These are phyloP conservation scores for Penicillium malachiteum DNA, from an alignment of 495 filamentous ascomycete species.

Conservation along the genomic window DNA sequence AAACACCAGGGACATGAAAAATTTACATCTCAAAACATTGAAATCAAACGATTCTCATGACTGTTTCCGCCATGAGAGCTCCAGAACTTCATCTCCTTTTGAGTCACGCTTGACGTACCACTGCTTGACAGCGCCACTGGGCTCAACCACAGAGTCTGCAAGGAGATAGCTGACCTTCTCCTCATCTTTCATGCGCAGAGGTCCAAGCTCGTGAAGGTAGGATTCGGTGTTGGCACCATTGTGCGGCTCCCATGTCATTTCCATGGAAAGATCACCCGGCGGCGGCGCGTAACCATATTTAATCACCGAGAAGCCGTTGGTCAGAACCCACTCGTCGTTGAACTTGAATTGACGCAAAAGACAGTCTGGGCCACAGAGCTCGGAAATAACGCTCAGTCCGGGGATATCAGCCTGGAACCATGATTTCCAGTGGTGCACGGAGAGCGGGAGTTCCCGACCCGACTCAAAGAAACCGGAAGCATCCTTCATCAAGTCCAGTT, in stretches of 20 bases:
- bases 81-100: conserved; percentile 37
- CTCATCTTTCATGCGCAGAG: conserved; percentile 39
- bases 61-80: conserved; percentile 42
- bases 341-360: conserved; percentile 59
- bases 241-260: conserved; percentile 47
- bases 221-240: conserved; percentile 39
- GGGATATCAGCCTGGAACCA: conserved; percentile 55
- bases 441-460: conserved; percentile 47
- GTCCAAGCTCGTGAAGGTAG: conserved; percentile 45
- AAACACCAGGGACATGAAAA: not conserved
- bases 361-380: conserved; percentile 55
- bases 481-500: conserved; percentile 52
- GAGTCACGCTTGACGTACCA: conserved; percentile 41
- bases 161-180: conserved; percentile 38
- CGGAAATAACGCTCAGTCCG: conserved; percentile 46
- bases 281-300: conserved; percentile 45
- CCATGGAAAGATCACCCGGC: conserved; percentile 37
- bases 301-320: conserved; percentile 56
- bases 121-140: conserved; percentile 33
- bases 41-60: conserved; percentile 13
- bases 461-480: conserved; percentile 57
- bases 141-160: conserved; percentile 32
- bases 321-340: conserved; percentile 54
- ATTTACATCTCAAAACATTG: not conserved
- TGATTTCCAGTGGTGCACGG: conserved; percentile 60